A percentile compares a stretch with the other conserved stretches of the same genome.
Conservation (phyloP, 2,329 filamentous ascomycete species). For the Westerdykella ornata region DNA sequence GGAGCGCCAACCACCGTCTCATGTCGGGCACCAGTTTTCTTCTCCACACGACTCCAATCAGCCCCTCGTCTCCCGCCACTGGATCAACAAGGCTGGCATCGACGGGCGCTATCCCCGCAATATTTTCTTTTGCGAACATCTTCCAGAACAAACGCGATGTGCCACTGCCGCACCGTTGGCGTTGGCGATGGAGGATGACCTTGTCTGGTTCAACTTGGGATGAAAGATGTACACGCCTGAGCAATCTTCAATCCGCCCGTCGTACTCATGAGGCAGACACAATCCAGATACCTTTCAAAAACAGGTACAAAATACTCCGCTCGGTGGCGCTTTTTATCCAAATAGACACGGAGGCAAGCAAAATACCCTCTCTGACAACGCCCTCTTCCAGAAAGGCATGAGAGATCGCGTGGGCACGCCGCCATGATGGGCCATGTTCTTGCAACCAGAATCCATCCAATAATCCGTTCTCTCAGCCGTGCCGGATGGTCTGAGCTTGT, state of each 20-base stretch:
- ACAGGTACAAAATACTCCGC: not conserved
- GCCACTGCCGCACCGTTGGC: no score
- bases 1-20: not conserved
- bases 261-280: not conserved
- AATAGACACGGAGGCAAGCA: conserved; percentile 5
- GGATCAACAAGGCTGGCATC: not conserved
- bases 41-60: not conserved
- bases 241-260: not conserved
- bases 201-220: not conserved
- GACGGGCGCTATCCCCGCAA: not conserved
- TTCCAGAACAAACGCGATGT: not conserved
- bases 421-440: conserved; percentile 11
- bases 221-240: not conserved
- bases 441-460: conserved; percentile 11
- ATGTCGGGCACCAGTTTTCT: not conserved
- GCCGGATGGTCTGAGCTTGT: conserved; percentile 4
- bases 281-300: not conserved
- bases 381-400: conserved; percentile 5
- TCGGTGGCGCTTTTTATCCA: conserved; percentile 10
- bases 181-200: not conserved
- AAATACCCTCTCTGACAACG: not conserved
- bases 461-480: conserved; percentile 8
- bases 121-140: not conserved
- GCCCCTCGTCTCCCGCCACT: not conserved
- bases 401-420: conserved; percentile 2